Conservation (phyloP, 495 filamentous ascomycete genomes). For the Amphirosellinia nigrospora region DNA sequence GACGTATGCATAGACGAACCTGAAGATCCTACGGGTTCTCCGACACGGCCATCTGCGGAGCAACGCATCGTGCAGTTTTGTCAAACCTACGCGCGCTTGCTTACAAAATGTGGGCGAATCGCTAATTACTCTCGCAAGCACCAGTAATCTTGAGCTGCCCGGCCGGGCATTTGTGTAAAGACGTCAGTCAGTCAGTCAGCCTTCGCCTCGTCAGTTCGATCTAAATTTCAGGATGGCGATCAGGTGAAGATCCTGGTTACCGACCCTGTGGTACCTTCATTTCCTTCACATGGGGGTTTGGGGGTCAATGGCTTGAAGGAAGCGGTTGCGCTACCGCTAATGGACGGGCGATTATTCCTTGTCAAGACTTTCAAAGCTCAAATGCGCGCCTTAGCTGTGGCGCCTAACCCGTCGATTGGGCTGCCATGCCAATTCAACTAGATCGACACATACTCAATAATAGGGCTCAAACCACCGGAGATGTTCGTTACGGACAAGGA, state of each 20-base stretch:
- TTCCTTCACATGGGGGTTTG: slow-evolving; percentile 20
- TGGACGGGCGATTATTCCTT: neutral
- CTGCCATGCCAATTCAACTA: neutral
- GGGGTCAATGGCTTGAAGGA: slow-evolving; percentile 11
- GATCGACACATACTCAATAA: neutral
- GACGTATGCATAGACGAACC: neutral
- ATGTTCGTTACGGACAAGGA: slow-evolving; percentile 17
- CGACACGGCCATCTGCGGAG: slow-evolving; percentile 4
- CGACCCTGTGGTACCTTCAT: slow-evolving; percentile 22
- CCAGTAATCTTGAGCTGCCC: neutral
- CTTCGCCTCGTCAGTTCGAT: slow-evolving; percentile 6
- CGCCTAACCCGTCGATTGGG: neutral
- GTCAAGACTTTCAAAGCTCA: neutral
- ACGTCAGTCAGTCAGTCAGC: slow-evolving; percentile 13
- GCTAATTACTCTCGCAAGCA: slow-evolving; percentile 4
- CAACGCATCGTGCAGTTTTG: neutral
- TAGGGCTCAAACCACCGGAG: slow-evolving; percentile 13
- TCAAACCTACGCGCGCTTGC: slow-evolving; percentile 6
- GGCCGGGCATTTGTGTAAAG: neutral
- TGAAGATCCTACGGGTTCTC: slow-evolving; percentile 8
- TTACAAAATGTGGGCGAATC: slow-evolving; percentile 1
- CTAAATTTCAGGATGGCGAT: slow-evolving; percentile 19
- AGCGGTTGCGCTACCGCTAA: neutral
- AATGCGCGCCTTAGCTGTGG: neutral
- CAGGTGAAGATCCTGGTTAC: slow-evolving; percentile 17